Percentiles rank a stretch among this genome's conserved stretches.
These are phyloP conservation scores for Sporisorium iseilematis-ciliati DNA, from an alignment of 1,284 basidiomycete species.

Conservation along the genomic window DNA sequence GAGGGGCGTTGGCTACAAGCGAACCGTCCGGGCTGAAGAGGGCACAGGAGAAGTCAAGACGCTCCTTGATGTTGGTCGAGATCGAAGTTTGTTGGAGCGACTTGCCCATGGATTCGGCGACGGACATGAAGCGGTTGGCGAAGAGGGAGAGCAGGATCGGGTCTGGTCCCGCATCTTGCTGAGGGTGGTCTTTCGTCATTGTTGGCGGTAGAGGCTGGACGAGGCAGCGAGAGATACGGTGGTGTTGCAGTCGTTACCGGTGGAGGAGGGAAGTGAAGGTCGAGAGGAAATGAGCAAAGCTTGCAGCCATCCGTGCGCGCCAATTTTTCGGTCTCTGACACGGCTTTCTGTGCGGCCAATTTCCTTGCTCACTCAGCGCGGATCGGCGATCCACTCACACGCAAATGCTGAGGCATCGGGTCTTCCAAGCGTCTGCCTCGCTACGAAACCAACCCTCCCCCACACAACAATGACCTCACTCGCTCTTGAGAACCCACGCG, in stretches of 20 bases:
- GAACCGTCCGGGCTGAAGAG: conserved; percentile 90
- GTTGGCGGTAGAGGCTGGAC: not conserved
- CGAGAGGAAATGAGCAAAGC: not conserved
- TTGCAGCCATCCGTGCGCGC: conserved; percentile 6
- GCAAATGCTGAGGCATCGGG: not conserved
- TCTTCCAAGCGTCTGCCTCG: not conserved
- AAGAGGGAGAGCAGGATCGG: conserved; percentile 89
- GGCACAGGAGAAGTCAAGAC: conserved; percentile 87
- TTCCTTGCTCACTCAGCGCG: conserved; percentile 7
- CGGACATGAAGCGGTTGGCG: conserved; percentile 90
- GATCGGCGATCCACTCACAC: not conserved
- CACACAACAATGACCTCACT: not conserved
- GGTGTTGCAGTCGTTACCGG: not conserved
- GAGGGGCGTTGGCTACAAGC: conserved; percentile 88
- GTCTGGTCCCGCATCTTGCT: conserved; percentile 74
- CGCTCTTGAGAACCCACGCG: not conserved
- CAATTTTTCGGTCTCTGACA: conserved; percentile 13
- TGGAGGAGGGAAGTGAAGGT: not conserved
- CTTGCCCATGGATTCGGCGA: conserved; percentile 91
- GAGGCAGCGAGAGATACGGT: not conserved
- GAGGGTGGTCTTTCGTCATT: conserved; percentile 9
- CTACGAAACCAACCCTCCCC: not conserved
- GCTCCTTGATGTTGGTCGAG: conserved; percentile 89
- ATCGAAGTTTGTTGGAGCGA: conserved; percentile 88
- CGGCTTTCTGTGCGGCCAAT: conserved; percentile 32